These are phyloP conservation scores for Candida patagonica DNA, from an alignment of 805 yeast genomes.

Conservation along the genomic window DNA sequence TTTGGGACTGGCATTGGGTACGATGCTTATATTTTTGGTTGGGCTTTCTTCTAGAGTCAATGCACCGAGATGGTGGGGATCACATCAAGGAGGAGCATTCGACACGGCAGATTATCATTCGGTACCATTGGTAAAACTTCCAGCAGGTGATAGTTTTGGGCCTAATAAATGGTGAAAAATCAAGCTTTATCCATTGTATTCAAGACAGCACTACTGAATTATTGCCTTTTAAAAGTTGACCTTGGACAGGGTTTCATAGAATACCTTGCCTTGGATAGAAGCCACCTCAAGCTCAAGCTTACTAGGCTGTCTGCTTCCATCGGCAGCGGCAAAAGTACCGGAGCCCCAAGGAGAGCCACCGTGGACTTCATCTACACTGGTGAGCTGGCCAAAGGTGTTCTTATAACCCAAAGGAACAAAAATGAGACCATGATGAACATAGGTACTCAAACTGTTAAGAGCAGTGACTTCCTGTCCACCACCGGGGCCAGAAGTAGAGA, in stretches of 20 bases:
- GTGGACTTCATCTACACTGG: constrained; percentile 57
- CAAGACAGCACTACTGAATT: background rate
- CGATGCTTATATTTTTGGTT: constrained; percentile 47
- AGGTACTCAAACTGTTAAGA: constrained; percentile 45
- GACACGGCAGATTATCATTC: constrained; percentile 29
- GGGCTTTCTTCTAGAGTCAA: constrained; percentile 35
- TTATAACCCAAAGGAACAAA: constrained; percentile 72
- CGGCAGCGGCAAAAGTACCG: constrained; percentile 66
- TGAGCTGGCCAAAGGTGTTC: constrained; percentile 43
- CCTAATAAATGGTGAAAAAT: constrained; percentile 38
- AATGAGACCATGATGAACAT: constrained; percentile 70
- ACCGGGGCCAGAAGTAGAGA: constrained; percentile 63
- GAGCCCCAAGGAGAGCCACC: constrained; percentile 90
- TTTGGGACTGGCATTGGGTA: constrained; percentile 57
- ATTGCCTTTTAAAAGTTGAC: constrained; percentile 4
- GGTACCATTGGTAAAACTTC: constrained; percentile 27
- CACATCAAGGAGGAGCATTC: constrained; percentile 34
- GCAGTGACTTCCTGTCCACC: constrained; percentile 74
- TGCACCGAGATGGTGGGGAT: constrained; percentile 61
- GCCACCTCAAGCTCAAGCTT: constrained; percentile 60
- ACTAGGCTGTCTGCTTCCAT: constrained; percentile 64
- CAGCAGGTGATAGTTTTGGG: constrained; percentile 39
- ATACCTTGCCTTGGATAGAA: constrained; percentile 54
- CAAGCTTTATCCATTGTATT: too few species aligned
- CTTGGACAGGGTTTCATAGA: constrained; percentile 38